Evolutionary conservation across 768 basidiomycete genomes (phyloP).

Genomic region (Paxillus rubicundulus): DNA sequence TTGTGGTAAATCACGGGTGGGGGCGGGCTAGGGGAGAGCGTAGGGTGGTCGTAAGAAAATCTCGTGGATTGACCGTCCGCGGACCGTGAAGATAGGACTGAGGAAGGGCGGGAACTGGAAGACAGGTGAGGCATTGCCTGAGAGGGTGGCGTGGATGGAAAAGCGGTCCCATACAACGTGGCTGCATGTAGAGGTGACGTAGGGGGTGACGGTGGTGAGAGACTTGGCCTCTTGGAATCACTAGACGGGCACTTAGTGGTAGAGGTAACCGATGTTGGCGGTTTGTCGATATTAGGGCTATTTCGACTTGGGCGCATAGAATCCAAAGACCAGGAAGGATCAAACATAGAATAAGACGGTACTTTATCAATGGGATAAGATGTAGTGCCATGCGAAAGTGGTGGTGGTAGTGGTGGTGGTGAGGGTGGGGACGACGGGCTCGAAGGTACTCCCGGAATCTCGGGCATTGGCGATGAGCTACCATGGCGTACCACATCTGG

Average conservation of each 20-base stretch:
- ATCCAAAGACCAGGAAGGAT: not conserved
- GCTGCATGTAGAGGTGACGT: too few species aligned
- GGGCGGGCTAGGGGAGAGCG: not conserved
- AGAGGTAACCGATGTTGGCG: not conserved
- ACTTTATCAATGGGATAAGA: not conserved
- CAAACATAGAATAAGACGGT: not conserved
- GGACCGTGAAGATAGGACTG: not conserved
- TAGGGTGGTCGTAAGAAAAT: not conserved
- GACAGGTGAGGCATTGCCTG: too few species aligned
- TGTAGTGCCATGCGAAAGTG: not conserved
- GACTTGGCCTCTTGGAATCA: too few species aligned
- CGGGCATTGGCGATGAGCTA: not conserved
- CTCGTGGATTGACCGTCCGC: not conserved
- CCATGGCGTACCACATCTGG: not conserved
- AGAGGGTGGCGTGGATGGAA: too few species aligned
- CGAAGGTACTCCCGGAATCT: not conserved
- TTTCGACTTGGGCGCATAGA: not conserved
- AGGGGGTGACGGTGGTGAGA: too few species aligned
- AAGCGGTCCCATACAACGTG: too few species aligned
- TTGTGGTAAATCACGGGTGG: constrained; percentile 6
- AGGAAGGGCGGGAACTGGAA: not conserved
- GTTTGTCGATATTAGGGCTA: not conserved
- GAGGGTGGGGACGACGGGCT: not conserved
- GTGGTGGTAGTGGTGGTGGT: not conserved
- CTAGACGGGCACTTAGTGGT: not conserved